These are phyloP conservation scores for Solanum lycopersicoides DNA, from an alignment of 257 asterid genomes.

Conservation along the genomic window DNA sequence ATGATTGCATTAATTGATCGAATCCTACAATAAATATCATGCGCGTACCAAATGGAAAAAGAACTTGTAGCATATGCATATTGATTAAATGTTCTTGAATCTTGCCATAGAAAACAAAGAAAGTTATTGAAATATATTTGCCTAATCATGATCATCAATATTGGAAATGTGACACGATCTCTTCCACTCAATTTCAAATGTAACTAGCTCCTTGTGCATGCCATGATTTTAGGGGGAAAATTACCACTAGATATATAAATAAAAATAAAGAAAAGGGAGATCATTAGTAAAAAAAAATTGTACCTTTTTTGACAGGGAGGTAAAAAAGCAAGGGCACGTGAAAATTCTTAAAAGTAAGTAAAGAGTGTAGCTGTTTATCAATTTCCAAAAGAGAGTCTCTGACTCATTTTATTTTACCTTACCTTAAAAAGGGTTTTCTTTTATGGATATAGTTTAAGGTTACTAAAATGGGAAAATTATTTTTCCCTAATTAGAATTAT, in stretches of 20 bases:
- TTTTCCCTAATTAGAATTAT: constrained; percentile 19
- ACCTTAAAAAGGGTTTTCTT: neutral
- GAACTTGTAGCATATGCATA: neutral
- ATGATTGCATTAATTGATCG: neutral
- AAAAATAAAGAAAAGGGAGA: neutral
- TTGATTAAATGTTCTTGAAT: neutral
- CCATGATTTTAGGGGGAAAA: neutral
- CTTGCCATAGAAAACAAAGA: neutral
- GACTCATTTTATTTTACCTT: neutral
- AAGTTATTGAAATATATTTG: neutral
- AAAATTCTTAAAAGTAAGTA: neutral
- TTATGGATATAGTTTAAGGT: constrained; percentile 13
- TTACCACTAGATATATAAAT: too few species aligned
- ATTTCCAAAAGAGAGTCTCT: constrained; percentile 1
- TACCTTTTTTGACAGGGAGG: neutral
- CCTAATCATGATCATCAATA: neutral
- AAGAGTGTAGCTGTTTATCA: neutral
- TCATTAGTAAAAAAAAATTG: neutral
- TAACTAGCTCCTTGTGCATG: neutral
- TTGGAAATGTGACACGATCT: neutral
- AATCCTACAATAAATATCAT: neutral
- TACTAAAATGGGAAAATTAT: constrained; percentile 6
- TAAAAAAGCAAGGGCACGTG: constrained; percentile 10
- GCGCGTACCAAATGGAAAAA: neutral
- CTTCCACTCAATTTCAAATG: neutral